phyloP scores from a whole-genome alignment of 2,329 filamentous ascomycete species.

The Apiospora malaysiana region DNA sequence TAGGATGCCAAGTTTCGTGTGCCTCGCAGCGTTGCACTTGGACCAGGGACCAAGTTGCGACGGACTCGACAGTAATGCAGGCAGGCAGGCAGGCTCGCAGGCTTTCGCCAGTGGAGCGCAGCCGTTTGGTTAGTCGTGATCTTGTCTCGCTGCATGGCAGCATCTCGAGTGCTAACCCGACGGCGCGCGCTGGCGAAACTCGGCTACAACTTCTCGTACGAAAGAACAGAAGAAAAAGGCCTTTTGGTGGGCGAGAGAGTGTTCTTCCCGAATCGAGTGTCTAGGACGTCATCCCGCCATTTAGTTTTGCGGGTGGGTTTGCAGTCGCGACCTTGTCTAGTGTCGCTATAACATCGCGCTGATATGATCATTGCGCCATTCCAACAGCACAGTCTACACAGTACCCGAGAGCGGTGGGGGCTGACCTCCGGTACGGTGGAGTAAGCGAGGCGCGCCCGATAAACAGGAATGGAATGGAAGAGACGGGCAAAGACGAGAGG shows the following conservation, averaged over 20 bases:
- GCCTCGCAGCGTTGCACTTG: slow-evolving; percentile 8
- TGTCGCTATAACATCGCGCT: neutral
- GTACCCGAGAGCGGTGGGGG: slow-evolving; percentile 1
- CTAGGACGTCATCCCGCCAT: slow-evolving; percentile 14
- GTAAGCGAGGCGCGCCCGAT: neutral
- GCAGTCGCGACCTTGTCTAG: neutral
- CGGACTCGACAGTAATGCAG: neutral
- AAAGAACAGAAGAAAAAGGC: neutral
- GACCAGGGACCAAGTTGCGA: neutral
- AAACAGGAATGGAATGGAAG: slow-evolving; percentile 15
- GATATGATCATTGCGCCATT: slow-evolving; percentile 13
- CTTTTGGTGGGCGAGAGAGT: neutral
- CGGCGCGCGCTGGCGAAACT: neutral
- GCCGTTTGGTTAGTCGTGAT: neutral
- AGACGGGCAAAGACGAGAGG: neutral
- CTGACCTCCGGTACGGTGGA: neutral
- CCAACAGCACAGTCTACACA: slow-evolving; percentile 10
- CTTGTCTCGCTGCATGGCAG: neutral
- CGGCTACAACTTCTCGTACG: neutral
- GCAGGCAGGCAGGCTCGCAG: too few species aligned
- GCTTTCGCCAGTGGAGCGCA: neutral
- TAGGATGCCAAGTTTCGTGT: slow-evolving; percentile 17
- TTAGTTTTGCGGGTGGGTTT: slow-evolving; percentile 3
- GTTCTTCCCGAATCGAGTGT: neutral
- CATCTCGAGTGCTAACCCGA: neutral